These are phyloP conservation scores for Pharus latifolius DNA, from an alignment of 176 grass and related monocot genomes.

Conservation along the genomic window DNA sequence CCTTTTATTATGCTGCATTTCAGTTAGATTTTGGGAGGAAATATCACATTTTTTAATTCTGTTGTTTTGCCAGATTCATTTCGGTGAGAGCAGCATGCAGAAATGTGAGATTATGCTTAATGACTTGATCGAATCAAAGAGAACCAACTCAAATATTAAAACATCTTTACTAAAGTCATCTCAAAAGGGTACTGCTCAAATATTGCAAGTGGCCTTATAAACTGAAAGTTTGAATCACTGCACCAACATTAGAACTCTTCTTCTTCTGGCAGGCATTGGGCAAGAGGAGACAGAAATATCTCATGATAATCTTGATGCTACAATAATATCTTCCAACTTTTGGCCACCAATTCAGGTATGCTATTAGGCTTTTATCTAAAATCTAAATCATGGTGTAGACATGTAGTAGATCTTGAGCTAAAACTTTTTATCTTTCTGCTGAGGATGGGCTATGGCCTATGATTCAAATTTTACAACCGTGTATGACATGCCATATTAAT, in stretches of 20 bases:
- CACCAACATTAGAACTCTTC: constrained; percentile 13
- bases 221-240: constrained; percentile 11
- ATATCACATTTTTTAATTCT: constrained; percentile 1
- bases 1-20: no score
- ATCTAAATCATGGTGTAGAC: background rate
- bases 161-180: constrained; percentile 47
- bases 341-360: constrained; percentile 96
- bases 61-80: constrained; percentile 74
- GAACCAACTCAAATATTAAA: constrained; percentile 97
- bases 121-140: constrained; percentile 96
- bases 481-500: background rate
- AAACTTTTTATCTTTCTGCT: background rate
- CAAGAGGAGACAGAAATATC: constrained; percentile 49
- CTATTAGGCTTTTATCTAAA: background rate
- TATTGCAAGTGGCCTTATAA: constrained; percentile 9
- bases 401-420: background rate
- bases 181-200: constrained; percentile 27
- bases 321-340: constrained; percentile 95
- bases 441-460: background rate
- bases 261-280: constrained; percentile 37
- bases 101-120: constrained; percentile 99
- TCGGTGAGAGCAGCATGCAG: constrained; percentile 97
- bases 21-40: no score
- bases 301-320: constrained; percentile 82
- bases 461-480: background rate